These are phyloP conservation scores for Auricularia sp. DNA, from an alignment of 768 basidiomycete genomes.

Conservation along the genomic window DNA sequence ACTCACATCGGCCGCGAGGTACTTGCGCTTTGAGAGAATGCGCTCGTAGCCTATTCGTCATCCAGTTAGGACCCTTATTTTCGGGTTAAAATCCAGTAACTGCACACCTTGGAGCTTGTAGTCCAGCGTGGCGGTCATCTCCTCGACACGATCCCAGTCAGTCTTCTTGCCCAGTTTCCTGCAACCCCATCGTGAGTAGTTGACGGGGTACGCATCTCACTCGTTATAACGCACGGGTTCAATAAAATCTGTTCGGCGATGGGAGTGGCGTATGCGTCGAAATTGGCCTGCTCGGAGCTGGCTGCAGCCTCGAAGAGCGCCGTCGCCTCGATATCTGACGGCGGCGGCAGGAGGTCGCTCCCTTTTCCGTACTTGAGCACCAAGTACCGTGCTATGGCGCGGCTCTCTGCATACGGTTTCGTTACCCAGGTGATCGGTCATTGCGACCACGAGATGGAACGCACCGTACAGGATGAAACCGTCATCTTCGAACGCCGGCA, in stretches of 20 bases:
- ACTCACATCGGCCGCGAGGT: slow-evolving; percentile 33
- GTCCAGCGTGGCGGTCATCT: slow-evolving; percentile 17
- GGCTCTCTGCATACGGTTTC: slow-evolving; percentile 25
- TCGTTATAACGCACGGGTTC: not conserved
- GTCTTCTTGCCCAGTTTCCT: not conserved
- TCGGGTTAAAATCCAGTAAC: not conserved
- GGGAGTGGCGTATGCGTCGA: slow-evolving; percentile 36
- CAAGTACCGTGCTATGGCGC: slow-evolving; percentile 53
- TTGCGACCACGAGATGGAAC: too few relatives aligned
- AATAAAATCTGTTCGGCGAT: slow-evolving; percentile 33
- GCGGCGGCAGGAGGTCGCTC: slow-evolving; percentile 39
- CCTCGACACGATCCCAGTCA: slow-evolving; percentile 1
- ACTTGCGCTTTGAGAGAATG: slow-evolving; percentile 47
- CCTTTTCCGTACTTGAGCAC: slow-evolving; percentile 39
- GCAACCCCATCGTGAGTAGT: too few relatives aligned
- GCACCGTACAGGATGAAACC: slow-evolving; percentile 47
- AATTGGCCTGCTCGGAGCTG: slow-evolving; percentile 43
- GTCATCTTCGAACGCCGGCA: slow-evolving; percentile 52
- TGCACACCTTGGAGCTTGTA: slow-evolving; percentile 31
- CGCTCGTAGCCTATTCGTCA: slow-evolving; percentile 31
- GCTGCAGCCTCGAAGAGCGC: slow-evolving; percentile 43
- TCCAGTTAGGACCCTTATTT: not conserved
- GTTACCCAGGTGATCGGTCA: too few relatives aligned
- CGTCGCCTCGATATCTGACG: slow-evolving; percentile 23
- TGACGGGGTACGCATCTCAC: too few relatives aligned